These are phyloP conservation scores for Sphaerulina populicola DNA, from an alignment of 2,329 filamentous ascomycete genomes.

Conservation along the genomic window DNA sequence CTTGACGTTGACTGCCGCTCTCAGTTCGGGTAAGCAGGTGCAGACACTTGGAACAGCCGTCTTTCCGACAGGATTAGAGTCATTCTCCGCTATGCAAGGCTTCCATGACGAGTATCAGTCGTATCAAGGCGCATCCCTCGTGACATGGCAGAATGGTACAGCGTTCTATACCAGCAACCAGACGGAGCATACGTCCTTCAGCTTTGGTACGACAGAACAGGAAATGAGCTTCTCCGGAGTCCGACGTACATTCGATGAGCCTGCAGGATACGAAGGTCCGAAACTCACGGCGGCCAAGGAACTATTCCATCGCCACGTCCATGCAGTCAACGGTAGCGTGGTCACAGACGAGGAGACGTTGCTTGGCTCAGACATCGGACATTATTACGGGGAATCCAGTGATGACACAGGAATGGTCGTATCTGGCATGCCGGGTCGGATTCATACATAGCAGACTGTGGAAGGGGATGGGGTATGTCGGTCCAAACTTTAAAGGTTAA, in stretches of 20 bases:
- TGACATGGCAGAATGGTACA: constrained; percentile 51
- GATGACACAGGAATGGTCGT: constrained; percentile 10
- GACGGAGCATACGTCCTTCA: constrained; percentile 43
- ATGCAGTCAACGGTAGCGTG: constrained; percentile 48
- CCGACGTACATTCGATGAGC: constrained; percentile 7
- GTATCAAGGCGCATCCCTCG: constrained; percentile 37
- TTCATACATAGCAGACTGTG: constrained; percentile 8
- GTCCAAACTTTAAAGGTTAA: constrained; percentile 8
- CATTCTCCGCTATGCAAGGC: constrained; percentile 35
- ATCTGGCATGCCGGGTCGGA: constrained; percentile 16
- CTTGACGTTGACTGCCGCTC: constrained; percentile 40
- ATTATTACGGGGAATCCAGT: constrained; percentile 4
- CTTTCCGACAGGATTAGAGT: constrained; percentile 55
- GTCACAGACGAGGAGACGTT: constrained; percentile 42
- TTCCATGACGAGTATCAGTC: constrained; percentile 3
- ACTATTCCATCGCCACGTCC: constrained; percentile 52
- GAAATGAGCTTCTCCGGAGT: constrained; percentile 48
- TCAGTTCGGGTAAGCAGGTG: constrained; percentile 45
- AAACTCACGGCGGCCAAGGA: constrained; percentile 28
- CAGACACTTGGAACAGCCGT: constrained; percentile 41
- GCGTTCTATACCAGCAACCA: constrained; percentile 47
- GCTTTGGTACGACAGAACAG: constrained; percentile 51
- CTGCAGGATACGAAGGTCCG: constrained; percentile 9
- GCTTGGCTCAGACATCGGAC: constrained; percentile 12
- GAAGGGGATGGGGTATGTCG: not conserved